Evolutionary conservation across 2,329 filamentous ascomycete genomes (phyloP), one percentile per base, ranked within the genome.

Genomic region (Pezicula radicicola): DNA sequence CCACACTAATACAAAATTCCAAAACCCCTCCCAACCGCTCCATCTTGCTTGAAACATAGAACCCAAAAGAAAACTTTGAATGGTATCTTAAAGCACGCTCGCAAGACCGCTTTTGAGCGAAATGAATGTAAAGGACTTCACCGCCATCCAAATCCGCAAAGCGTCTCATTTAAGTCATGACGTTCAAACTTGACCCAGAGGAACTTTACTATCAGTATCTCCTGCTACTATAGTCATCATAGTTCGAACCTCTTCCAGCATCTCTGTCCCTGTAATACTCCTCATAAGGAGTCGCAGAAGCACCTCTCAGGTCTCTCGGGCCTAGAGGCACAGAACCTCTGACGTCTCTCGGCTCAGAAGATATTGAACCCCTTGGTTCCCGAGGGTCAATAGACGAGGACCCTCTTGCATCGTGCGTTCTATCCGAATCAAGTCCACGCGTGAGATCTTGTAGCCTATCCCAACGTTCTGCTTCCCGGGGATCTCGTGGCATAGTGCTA

Each of bases 391-490:
- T 30, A 12, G 42, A 30, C 12, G 27, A 21, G n/a, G 42, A 45
- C 2, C 15, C 21, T 30, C 42, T 25, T 9, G n/a, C 19, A n/a
- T 45, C 42, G n/a, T 45, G 27, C 12, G 12, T 16, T 45, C 42
- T 45, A 27, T 45, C 42, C n/a, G 27, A 9, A 12, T 45, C 42
- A 15, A n/a, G 16, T 25, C n/a, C 27, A 6, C 42, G 19, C 12
- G 19, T 30, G 15, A 49, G 16, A 25, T 49, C 47, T 42, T 49
- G 36, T 8, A 49, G 15, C 21, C 47, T 41, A 25, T 49, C 47
- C 47, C 47, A 49, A 16, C 47, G 36, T 43, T 49, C 47, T 25
- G 47, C 47, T 15, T 45, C 42, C n/a, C 42, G 25, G 9, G 47
- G 47, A 33, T 45, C 42, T 18, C 42, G 25, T 19, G 47, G 47